Conservation (phyloP, 371 early-diverging fungal species). For the Thermomucor indicae-seudaticae region DNA sequence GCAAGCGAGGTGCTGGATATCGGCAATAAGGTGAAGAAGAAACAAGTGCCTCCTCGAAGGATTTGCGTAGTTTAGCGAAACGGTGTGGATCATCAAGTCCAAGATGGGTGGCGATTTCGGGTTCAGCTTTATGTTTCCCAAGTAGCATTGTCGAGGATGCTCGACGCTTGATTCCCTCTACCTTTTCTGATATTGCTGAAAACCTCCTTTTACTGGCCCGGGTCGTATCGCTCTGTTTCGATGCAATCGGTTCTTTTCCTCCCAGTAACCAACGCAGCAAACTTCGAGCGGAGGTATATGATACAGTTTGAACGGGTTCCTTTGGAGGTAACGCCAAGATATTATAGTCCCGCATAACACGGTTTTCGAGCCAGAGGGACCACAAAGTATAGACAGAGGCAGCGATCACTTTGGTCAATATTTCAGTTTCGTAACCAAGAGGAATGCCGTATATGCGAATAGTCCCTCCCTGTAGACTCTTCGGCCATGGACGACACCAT, state of each 20-base stretch:
- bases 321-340: too few species aligned
- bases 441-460: conserved; percentile 13
- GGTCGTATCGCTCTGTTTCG: too few species aligned
- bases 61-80: conserved; percentile 35
- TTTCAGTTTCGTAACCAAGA: not conserved
- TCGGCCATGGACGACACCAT: not conserved
- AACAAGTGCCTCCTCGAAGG: conserved; percentile 46
- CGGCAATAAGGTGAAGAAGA: conserved; percentile 58
- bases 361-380: conserved; percentile 44
- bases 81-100: conserved; percentile 21
- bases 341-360: conserved; percentile 45
- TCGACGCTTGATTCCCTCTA: not conserved
- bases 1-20: conserved; percentile 53
- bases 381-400: conserved; percentile 47
- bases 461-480: conserved; percentile 9
- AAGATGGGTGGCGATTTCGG: conserved; percentile 4
- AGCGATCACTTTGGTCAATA: conserved; percentile 9
- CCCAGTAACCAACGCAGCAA: too few species aligned
- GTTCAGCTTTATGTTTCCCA: conserved; percentile 9
- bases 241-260: too few species aligned
- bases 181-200: too few species aligned
- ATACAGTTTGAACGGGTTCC: too few species aligned
- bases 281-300: too few species aligned
- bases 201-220: too few species aligned
- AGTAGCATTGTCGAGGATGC: conserved; percentile 1